Base-by-base conservation (phyloP, 495 filamentous ascomycete species). In the Friedmanniomyces endolithicus region DNA sequence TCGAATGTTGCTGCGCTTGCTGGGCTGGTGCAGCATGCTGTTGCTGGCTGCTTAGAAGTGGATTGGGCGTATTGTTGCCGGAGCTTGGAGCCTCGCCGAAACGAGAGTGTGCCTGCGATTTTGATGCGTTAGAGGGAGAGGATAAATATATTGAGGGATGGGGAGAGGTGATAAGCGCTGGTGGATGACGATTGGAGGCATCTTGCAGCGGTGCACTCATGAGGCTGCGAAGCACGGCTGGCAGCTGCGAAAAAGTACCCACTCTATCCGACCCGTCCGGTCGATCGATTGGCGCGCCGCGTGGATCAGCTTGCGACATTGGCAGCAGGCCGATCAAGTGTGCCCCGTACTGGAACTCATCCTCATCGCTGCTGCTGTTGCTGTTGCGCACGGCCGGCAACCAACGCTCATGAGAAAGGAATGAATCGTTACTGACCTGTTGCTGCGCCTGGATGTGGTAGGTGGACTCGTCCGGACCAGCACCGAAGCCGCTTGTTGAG, bases 21-120 rank as follows among this genome's bases (percentile, higher is more conserved):
- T 79, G 77, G 0, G 76, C 71, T 53, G 78, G 77, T 23, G 66
- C 59, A n/a, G 69, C 70, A 44, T 71, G 71, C 33, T 79, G 79
- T 48, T 82, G 82, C 56, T 84, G 83, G 25, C 72, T 77, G 57
- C 85, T 83, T 52, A 85, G 71, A 35, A 82, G 81, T 23, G 86
- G 88, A 67, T 90, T 90, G 8, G 90, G 88, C 6, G 90, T 95
- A 39, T 83, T 89, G 63, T 94, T 84, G 16, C 87, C 90, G 64
- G 85, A 89, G 69, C 81, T 84, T 66, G 87, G 85, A 39, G 85
- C 76, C 39, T 95, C 92, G 31, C 83, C 79, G 67, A 84, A 90
- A 43, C 87, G 82, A 57, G 79, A 83, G 45, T 74, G 76, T 20
- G 74, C 65, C 65, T 79, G 76, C 43, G 68, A 53, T 0, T 20